Percentiles rank a stretch among this genome's conserved stretches.
phyloP scores from a whole-genome alignment of 2,329 filamentous ascomycete genomes.

The Akanthomyces lecanii region DNA sequence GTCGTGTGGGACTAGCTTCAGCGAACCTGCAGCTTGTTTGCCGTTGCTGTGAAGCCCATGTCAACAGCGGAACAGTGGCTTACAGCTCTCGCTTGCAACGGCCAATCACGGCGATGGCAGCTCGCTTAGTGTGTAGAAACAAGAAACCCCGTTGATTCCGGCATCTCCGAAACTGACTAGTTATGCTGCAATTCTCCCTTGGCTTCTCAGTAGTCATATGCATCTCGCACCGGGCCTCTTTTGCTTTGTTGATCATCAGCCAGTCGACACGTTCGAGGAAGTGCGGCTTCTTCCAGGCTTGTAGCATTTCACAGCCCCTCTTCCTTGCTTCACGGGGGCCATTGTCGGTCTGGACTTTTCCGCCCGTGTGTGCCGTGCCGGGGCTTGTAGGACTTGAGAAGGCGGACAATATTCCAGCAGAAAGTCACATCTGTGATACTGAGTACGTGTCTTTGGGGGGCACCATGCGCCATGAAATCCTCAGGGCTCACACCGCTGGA shows the following conservation, averaged over 20 bases:
- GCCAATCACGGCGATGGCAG: slow-evolving; percentile 14
- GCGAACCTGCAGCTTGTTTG: neutral
- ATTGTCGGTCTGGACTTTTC: neutral
- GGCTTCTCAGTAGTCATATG: neutral
- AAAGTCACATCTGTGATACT: neutral
- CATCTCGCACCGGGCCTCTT: neutral
- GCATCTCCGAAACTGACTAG: neutral
- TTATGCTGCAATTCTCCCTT: neutral
- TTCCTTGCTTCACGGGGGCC: neutral
- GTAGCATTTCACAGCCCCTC: neutral
- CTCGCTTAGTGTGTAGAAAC: slow-evolving; percentile 17
- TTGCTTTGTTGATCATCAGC: neutral
- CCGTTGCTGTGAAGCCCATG: neutral
- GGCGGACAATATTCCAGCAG: neutral
- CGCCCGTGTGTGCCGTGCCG: neutral
- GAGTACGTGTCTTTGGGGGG: neutral
- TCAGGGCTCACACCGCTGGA: slow-evolving; percentile 7
- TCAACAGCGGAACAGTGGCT: slow-evolving; percentile 12
- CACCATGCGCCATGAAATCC: neutral
- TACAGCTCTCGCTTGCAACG: slow-evolving; percentile 16
- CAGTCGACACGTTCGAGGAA: neutral
- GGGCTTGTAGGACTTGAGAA: slow-evolving; percentile 1
- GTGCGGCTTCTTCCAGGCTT: neutral
- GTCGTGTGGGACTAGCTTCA: slow-evolving; percentile 3
- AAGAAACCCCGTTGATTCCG: neutral